phyloP scores from a whole-genome alignment of 1,139 yeast genomes.

The Saccharomyces uvarum region DNA sequence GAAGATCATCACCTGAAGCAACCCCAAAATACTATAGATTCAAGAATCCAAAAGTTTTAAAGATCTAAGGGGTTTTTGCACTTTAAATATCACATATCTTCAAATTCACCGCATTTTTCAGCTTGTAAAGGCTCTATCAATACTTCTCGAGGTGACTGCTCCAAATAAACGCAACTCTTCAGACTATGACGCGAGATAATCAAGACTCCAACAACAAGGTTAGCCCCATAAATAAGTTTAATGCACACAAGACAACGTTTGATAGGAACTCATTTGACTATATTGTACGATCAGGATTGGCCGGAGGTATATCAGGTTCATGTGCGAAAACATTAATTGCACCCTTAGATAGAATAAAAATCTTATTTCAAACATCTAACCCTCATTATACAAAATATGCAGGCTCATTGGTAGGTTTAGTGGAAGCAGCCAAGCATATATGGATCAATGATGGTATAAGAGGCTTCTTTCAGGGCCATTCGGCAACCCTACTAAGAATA shows the following conservation, averaged over 20 bases:
- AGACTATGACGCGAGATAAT: background rate
- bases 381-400: constrained; percentile 78
- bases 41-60: background rate
- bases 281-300: constrained; percentile 73
- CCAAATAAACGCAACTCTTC: background rate
- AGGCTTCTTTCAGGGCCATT: constrained; percentile 92
- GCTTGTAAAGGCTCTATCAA: background rate
- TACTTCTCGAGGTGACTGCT: background rate
- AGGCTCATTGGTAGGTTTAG: constrained; percentile 72
- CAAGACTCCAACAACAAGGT: background rate
- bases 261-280: constrained; percentile 74
- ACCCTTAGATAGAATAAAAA: constrained; percentile 90
- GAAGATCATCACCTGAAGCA: background rate
- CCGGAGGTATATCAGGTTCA: constrained; percentile 95
- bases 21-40: background rate
- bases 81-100: background rate
- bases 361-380: constrained; percentile 87
- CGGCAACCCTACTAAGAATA: constrained; percentile 81
- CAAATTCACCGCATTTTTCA: background rate
- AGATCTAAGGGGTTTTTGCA: background rate
- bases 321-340: constrained; percentile 94
- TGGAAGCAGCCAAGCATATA: constrained; percentile 63
- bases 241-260: constrained; percentile 6
- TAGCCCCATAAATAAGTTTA: background rate
- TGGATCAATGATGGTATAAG: constrained; percentile 58